Percentiles rank a stretch among this genome's conserved stretches.
phyloP scores from a whole-genome alignment of 1,284 basidiomycete species.

The Marasmius fiardii region DNA sequence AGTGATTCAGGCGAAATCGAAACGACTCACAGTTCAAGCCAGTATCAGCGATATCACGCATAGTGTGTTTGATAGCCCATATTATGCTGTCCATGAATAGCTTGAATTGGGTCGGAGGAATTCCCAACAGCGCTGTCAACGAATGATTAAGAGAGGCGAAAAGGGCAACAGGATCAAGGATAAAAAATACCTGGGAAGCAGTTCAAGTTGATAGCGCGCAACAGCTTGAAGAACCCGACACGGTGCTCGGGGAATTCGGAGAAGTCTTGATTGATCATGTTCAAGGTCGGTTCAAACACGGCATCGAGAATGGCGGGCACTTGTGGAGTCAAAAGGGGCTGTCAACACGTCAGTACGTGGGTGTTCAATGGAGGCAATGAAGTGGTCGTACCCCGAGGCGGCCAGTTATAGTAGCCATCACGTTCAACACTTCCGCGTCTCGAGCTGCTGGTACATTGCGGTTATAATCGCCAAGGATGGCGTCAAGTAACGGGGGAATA shows the following conservation, averaged over 20 bases:
- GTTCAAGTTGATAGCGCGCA: constrained; percentile 90
- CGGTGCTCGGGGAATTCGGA: constrained; percentile 98
- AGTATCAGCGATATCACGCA: constrained; percentile 97
- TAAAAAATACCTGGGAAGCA: constrained; percentile 85
- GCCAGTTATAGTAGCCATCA: constrained; percentile 95
- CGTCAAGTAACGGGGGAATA: constrained; percentile 95
- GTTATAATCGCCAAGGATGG: constrained; percentile 96
- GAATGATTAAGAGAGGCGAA: constrained; percentile 5
- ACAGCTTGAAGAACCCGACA: constrained; percentile 94
- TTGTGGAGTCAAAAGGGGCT: constrained; percentile 89
- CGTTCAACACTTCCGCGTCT: constrained; percentile 97
- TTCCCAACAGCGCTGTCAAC: constrained; percentile 71
- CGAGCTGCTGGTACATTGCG: constrained; percentile 92
- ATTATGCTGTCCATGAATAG: constrained; percentile 98
- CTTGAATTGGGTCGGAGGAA: constrained; percentile 95
- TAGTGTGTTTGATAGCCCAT: constrained; percentile 99
- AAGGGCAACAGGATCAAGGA: constrained; percentile 5
- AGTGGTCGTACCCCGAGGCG: constrained; percentile 73
- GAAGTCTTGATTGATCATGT: constrained; percentile 99
- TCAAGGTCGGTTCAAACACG: constrained; percentile 95
- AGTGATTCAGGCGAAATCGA: constrained; percentile 10
- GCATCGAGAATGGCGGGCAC: constrained; percentile 96
- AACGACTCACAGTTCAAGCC: constrained; percentile 76
- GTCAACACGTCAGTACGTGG: constrained; percentile 5
- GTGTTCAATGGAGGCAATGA: background rate